Conservation (phyloP, 73 alveolate genomes). For the Stentor coeruleus region DNA sequence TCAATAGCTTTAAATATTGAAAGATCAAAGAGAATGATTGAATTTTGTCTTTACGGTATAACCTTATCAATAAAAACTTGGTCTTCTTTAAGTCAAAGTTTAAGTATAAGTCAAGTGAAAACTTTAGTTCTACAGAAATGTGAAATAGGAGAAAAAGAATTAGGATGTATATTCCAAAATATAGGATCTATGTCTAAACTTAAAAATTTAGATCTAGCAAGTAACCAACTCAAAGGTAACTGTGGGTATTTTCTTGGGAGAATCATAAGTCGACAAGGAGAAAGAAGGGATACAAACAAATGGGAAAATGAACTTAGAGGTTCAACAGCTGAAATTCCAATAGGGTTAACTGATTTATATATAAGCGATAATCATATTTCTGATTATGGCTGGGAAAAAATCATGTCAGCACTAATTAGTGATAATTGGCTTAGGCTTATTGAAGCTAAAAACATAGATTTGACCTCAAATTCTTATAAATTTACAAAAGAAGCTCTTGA, state of each 20-base stretch:
- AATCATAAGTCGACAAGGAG: constrained; percentile 17
- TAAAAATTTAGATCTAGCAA: background rate
- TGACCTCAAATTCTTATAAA: background rate
- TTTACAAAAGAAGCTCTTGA: background rate
- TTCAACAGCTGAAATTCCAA: background rate
- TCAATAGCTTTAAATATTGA: too few relatives aligned
- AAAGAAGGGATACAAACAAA: background rate
- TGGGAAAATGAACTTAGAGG: constrained; percentile 3
- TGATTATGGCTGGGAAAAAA: constrained; percentile 13
- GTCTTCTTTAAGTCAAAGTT: background rate
- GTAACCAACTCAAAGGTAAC: too few relatives aligned
- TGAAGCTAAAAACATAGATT: background rate
- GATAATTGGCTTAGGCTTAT: constrained; percentile 5
- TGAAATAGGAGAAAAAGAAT: background rate
- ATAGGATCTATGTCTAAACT: background rate
- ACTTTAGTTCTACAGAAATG: background rate
- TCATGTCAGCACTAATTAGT: background rate
- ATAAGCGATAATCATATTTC: background rate
- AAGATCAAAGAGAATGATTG: background rate
- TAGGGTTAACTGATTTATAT: background rate
- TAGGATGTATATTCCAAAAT: background rate
- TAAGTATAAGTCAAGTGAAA: background rate
- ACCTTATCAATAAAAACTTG: background rate
- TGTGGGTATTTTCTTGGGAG: background rate
- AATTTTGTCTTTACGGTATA: background rate